A percentile compares a stretch with the other conserved stretches of the same genome.
phyloP scores from a whole-genome alignment of 2,329 filamentous ascomycete genomes.

The Diaporthe citri region DNA sequence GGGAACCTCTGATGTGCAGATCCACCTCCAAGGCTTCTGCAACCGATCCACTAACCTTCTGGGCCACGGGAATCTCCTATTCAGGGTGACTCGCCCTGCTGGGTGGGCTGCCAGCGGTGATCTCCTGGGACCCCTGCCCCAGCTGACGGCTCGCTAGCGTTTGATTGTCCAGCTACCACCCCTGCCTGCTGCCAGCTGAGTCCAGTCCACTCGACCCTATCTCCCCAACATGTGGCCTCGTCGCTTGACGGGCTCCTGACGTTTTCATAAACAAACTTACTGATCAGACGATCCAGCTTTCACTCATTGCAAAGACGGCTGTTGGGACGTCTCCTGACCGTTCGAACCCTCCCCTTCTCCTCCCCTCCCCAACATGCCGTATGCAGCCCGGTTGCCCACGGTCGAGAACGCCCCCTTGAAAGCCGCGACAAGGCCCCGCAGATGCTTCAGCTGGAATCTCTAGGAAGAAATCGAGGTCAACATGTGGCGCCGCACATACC shows the following conservation, averaged over 20 bases:
- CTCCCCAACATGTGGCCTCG: constrained; percentile 39
- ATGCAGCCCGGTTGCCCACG: constrained; percentile 39
- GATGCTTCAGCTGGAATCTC: constrained; percentile 43
- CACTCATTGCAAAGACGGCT: not conserved
- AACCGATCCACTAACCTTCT: constrained; percentile 1
- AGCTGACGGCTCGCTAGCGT: constrained; percentile 31
- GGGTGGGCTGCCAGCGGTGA: constrained; percentile 20
- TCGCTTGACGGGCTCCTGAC: constrained; percentile 33
- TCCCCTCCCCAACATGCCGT: constrained; percentile 36
- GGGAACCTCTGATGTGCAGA: not conserved
- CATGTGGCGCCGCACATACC: constrained; percentile 94
- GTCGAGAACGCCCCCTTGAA: constrained; percentile 40
- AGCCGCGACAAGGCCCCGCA: constrained; percentile 38
- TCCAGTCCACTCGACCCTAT: constrained; percentile 24
- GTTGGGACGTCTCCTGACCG: not conserved
- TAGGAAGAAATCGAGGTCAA: constrained; percentile 46
- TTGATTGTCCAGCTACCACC: constrained; percentile 33
- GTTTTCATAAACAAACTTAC: constrained; percentile 34
- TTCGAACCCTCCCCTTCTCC: not conserved
- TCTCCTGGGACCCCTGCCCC: constrained; percentile 22
- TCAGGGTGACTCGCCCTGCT: not conserved
- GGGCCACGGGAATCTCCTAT: constrained; percentile 4
- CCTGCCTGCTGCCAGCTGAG: constrained; percentile 34
- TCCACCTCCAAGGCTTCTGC: constrained; percentile 24
- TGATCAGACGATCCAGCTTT: constrained; percentile 31